A percentile compares a stretch with the other conserved stretches of the same genome.
These are phyloP conservation scores for Acmispon strigosus DNA, from an alignment of 306 rosid genomes.

Conservation along the genomic window DNA sequence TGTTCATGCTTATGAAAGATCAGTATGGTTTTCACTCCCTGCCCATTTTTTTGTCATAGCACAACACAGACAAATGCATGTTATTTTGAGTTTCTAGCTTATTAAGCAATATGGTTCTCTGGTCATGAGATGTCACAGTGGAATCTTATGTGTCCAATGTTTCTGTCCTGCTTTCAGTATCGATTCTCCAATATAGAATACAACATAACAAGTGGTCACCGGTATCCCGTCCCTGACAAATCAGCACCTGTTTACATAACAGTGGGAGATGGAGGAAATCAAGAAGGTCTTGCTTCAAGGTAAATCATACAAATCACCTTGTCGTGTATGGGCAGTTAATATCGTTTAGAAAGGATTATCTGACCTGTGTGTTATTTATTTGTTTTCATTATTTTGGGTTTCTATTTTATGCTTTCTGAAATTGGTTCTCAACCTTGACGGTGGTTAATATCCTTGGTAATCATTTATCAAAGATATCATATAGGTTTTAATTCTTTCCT, in stretches of 20 bases:
- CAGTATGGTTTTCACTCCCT: slow-evolving; percentile 45
- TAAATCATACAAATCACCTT: slow-evolving; percentile 17
- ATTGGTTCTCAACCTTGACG: neutral
- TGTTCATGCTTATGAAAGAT: slow-evolving; percentile 99
- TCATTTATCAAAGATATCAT: neutral
- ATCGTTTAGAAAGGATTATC: neutral
- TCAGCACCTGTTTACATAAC: slow-evolving; percentile 91
- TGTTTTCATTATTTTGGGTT: neutral
- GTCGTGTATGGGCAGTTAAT: neutral
- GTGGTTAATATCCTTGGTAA: neutral
- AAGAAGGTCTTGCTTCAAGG: slow-evolving; percentile 96
- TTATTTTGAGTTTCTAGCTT: neutral
- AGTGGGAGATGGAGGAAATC: slow-evolving; percentile 98
- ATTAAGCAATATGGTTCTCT: slow-evolving; percentile 2
- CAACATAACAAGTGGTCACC: slow-evolving; percentile 62
- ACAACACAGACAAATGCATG: neutral
- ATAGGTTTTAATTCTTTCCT: neutral
- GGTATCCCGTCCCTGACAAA: slow-evolving; percentile 63
- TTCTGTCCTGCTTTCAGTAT: slow-evolving; percentile 48
- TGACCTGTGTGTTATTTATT: neutral
- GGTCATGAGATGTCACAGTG: neutral
- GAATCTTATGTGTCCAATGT: slow-evolving; percentile 7
- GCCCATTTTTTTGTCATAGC: slow-evolving; percentile 6
- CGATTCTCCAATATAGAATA: slow-evolving; percentile 64
- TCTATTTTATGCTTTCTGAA: neutral